A percentile compares a stretch with the other conserved stretches of the same genome.
Evolutionary conservation across 257 asterid genomes (phyloP).

Genomic region (Fraxinus americana): DNA sequence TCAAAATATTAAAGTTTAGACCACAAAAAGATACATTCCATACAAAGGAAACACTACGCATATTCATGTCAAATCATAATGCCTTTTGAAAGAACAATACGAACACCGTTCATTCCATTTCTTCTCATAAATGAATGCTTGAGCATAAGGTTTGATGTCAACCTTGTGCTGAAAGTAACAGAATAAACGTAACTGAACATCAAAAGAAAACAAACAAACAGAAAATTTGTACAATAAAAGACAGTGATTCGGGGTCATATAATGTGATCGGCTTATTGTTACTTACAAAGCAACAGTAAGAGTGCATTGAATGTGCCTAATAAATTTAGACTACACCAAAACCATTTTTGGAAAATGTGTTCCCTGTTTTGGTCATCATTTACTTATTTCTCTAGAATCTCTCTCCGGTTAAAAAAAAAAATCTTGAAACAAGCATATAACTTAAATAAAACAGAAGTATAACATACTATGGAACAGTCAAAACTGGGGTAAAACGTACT

Average conservation of each 20-base stretch:
- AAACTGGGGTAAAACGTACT: background rate
- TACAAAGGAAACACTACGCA: background rate
- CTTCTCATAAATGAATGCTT: background rate
- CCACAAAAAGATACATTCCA: background rate
- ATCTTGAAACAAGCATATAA: background rate
- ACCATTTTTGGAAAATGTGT: background rate
- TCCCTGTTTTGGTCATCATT: background rate
- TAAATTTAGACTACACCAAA: background rate
- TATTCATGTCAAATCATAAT: background rate
- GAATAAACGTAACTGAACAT: background rate
- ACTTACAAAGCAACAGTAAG: background rate
- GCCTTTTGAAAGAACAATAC: background rate
- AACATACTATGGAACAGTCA: background rate
- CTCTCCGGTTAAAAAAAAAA: background rate
- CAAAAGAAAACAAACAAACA: background rate
- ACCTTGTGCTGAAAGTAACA: background rate
- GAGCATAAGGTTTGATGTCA: background rate
- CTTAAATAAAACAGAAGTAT: constrained; percentile 1
- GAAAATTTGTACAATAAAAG: background rate
- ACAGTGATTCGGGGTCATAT: background rate
- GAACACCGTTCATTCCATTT: background rate
- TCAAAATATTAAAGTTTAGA: background rate
- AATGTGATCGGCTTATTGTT: background rate
- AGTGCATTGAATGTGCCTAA: background rate
- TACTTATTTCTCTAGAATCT: background rate